phyloP scores from a whole-genome alignment of 2,329 filamentous ascomycete genomes.

The Aulographum hederae region DNA sequence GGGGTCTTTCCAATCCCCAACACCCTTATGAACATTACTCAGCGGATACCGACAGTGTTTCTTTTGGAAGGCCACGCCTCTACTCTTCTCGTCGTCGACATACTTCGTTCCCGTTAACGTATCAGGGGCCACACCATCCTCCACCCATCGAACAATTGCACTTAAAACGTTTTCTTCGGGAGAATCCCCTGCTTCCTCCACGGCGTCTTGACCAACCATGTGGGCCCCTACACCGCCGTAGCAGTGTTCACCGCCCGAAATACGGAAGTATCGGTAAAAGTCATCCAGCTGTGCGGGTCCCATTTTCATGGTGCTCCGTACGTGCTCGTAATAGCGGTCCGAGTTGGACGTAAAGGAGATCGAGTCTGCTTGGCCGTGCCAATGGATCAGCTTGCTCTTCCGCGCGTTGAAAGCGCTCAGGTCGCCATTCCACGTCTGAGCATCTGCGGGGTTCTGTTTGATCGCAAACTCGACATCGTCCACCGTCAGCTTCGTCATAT shows the following conservation, averaged over 20 bases:
- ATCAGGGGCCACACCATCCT: slow-evolving; percentile 2
- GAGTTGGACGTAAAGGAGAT: slow-evolving; percentile 3
- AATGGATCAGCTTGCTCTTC: slow-evolving; percentile 2
- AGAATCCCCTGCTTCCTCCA: slow-evolving; percentile 1
- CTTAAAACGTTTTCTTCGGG: slow-evolving; percentile 2
- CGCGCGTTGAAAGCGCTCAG: slow-evolving; percentile 1
- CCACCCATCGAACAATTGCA: slow-evolving; percentile 4
- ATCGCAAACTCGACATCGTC: slow-evolving; percentile 1
- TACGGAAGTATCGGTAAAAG: slow-evolving; percentile 2
- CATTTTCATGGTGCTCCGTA: background rate
- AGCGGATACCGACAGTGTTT: slow-evolving; percentile 15
- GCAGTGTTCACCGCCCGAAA: slow-evolving; percentile 4
- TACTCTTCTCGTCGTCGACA: slow-evolving; percentile 10
- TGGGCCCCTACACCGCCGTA: slow-evolving; percentile 1
- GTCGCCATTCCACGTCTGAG: slow-evolving; percentile 2
- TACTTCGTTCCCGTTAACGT: background rate
- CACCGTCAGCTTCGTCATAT: background rate
- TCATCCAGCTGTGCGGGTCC: background rate
- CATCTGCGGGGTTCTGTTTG: slow-evolving; percentile 4
- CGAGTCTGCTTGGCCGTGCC: slow-evolving; percentile 4
- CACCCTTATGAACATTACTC: background rate
- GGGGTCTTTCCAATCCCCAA: too few relatives aligned
- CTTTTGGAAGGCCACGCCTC: slow-evolving; percentile 15
- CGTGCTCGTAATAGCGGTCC: slow-evolving; percentile 2
- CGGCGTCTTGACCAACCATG: slow-evolving; percentile 4